Percentiles rank a stretch among this genome's conserved stretches.
These are phyloP conservation scores for Carex parvula DNA, from an alignment of 176 grass and related monocot species.

Conservation along the genomic window DNA sequence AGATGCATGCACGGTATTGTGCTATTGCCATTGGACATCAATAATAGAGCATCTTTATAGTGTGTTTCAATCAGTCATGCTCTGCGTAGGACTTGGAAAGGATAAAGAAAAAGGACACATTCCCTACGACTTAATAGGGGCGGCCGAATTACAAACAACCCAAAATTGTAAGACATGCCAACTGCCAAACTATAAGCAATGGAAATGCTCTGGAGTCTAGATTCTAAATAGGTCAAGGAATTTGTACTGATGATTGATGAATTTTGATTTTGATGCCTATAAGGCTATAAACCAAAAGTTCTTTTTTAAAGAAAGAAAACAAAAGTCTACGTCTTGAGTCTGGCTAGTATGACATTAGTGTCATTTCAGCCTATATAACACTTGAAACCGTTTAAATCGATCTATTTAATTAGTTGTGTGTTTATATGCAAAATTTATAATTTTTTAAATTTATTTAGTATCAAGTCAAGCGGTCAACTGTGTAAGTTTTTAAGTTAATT, in stretches of 20 bases:
- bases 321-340: too few species aligned
- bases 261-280: not conserved
- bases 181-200: not conserved
- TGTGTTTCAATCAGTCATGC: not conserved
- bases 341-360: too few species aligned
- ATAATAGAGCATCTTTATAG: not conserved
- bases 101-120: not conserved
- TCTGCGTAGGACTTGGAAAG: not conserved
- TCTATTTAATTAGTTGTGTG: too few species aligned
- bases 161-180: not conserved
- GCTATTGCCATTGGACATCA: not conserved
- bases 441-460: too few species aligned
- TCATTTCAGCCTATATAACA: too few species aligned
- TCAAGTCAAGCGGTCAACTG: too few species aligned
- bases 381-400: too few species aligned
- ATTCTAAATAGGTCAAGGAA: not conserved
- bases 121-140: not conserved
- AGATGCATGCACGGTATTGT: slow-evolving; percentile 1
- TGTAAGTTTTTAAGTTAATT: too few species aligned
- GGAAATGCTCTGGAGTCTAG: not conserved
- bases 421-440: too few species aligned
- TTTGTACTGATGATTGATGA: not conserved
- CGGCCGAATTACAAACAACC: not conserved
- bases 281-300: too few species aligned
- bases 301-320: too few species aligned